Percentiles rank a stretch among this genome's conserved stretches.
Conservation (phyloP, 2,329 filamentous ascomycete genomes). For the Penicillium vulpinum region DNA sequence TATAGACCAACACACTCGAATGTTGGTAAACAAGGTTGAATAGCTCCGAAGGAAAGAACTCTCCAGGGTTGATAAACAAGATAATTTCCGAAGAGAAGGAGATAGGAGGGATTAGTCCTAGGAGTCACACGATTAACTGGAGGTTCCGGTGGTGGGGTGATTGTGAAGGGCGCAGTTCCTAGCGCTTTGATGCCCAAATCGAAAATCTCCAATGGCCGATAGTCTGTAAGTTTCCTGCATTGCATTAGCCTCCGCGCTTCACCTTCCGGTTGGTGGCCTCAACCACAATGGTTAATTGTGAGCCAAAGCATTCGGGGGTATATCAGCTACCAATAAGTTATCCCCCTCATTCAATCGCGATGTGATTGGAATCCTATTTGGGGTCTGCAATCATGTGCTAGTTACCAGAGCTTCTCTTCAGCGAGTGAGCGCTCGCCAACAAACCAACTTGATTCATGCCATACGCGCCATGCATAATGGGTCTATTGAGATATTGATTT, state of each 20-base stretch:
- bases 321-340: neutral
- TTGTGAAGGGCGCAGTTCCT: constrained; percentile 1
- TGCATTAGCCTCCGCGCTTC: neutral
- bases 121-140: neutral
- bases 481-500: neutral
- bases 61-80: neutral
- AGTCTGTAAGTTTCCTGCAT: neutral
- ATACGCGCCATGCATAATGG: constrained; percentile 8
- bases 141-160: neutral
- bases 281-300: neutral
- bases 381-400: neutral
- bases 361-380: neutral
- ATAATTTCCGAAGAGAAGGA: neutral
- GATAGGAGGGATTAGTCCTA: neutral
- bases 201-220: neutral
- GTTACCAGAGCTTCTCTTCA: neutral
- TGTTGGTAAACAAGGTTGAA: neutral
- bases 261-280: neutral
- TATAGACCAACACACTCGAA: neutral
- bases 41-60: too few species aligned
- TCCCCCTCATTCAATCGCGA: neutral
- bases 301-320: neutral
- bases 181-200: neutral
- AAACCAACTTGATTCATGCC: constrained; percentile 1
- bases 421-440: constrained; percentile 1